phyloP scores from a whole-genome alignment of 768 basidiomycete genomes.

The Fistulinella prunicolor region DNA sequence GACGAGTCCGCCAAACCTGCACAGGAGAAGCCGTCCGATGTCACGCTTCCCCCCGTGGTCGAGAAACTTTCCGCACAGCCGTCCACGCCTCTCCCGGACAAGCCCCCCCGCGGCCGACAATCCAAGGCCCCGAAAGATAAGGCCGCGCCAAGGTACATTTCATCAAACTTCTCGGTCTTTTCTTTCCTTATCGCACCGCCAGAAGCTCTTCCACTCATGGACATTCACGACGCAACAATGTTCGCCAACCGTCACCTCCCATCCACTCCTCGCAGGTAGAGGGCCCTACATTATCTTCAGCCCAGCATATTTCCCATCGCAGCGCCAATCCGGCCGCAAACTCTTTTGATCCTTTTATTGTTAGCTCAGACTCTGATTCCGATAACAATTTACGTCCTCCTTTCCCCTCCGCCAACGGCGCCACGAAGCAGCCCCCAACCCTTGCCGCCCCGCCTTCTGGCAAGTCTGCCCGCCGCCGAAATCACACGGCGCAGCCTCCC shows the following conservation, averaged over 20 bases:
- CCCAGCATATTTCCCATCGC: constrained; percentile 27
- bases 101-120: constrained; percentile 33
- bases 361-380: constrained; percentile 43
- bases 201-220: constrained; percentile 48
- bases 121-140: constrained; percentile 43
- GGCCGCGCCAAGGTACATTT: constrained; percentile 39
- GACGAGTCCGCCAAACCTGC: constrained; percentile 32
- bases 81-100: constrained; percentile 25
- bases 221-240: constrained; percentile 47
- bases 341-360: constrained; percentile 48
- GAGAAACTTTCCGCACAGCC: constrained; percentile 28
- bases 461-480: constrained; percentile 59
- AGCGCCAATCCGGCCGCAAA: constrained; percentile 35
- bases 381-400: constrained; percentile 36
- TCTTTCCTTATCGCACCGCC: background rate
- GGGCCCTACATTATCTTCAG: constrained; percentile 33
- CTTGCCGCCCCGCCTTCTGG: constrained; percentile 49
- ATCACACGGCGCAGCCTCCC: constrained; percentile 32
- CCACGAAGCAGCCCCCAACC: constrained; percentile 35
- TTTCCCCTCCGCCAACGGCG: constrained; percentile 21
- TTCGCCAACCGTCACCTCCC: constrained; percentile 64
- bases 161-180: background rate
- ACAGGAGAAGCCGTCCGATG: constrained; percentile 26
- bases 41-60: constrained; percentile 31
- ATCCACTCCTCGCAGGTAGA: constrained; percentile 66